Conservation (phyloP, 108 stramenopile species). For the Nitzschia sp. region DNA sequence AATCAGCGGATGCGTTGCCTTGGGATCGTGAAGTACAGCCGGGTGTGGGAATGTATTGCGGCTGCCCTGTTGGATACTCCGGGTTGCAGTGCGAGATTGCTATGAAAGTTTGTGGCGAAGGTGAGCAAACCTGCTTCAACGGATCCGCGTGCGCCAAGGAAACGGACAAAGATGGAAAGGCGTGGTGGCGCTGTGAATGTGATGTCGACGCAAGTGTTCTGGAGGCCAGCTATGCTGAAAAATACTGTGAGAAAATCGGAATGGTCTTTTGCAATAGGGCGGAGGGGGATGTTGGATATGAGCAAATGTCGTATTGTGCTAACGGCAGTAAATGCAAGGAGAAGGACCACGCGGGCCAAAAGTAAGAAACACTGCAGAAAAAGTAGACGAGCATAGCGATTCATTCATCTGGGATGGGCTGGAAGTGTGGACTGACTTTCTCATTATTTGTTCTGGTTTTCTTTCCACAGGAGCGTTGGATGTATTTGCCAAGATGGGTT, state of each 20-base stretch:
- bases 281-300: slow-evolving; percentile 1
- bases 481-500: slow-evolving; percentile 30
- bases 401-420: no score
- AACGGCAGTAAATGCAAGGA: slow-evolving; percentile 28
- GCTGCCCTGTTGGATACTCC: slow-evolving; percentile 52
- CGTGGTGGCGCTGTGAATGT: slow-evolving; percentile 37
- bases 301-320: slow-evolving; percentile 12
- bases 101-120: slow-evolving; percentile 36
- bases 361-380: neutral
- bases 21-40: slow-evolving; percentile 16
- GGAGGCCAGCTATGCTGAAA: slow-evolving; percentile 13
- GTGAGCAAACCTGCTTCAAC: slow-evolving; percentile 50
- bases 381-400: neutral
- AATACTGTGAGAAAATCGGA: slow-evolving; percentile 23
- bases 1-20: slow-evolving; percentile 6
- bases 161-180: slow-evolving; percentile 2
- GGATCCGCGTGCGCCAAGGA: slow-evolving; percentile 42
- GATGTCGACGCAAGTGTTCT: slow-evolving; percentile 13
- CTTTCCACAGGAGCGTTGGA: slow-evolving; percentile 17
- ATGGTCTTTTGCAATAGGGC: slow-evolving; percentile 20
- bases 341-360: slow-evolving; percentile 1
- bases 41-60: slow-evolving; percentile 59
- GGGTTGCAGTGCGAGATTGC: slow-evolving; percentile 64
- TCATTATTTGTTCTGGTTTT: neutral
- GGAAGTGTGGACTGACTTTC: neutral